Evolutionary conservation across 2,329 filamentous ascomycete genomes (phyloP).

Genomic region (Aspergillus melleus): DNA sequence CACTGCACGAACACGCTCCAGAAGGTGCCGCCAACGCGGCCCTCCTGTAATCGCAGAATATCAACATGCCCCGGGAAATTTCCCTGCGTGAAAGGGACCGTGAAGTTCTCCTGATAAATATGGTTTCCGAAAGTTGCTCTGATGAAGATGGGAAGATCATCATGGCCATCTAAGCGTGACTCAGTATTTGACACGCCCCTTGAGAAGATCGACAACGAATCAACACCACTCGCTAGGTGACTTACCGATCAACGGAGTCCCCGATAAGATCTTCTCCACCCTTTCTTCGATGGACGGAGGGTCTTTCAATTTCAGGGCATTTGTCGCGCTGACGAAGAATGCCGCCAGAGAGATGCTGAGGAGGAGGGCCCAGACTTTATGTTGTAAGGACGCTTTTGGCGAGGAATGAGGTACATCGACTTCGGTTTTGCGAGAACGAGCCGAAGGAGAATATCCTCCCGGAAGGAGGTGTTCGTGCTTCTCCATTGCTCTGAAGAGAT

Average conservation of each 20-base stretch:
- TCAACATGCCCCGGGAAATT: conserved; percentile 73
- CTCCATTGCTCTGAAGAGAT: background rate
- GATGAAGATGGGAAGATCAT: conserved; percentile 78
- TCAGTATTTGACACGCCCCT: background rate
- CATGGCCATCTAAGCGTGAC: conserved; percentile 70
- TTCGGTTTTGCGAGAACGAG: background rate
- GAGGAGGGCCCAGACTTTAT: background rate
- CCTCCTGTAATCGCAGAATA: conserved; percentile 69
- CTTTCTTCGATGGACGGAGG: conserved; percentile 34
- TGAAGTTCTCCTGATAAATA: conserved; percentile 74
- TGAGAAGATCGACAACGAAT: background rate
- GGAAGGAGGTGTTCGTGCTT: background rate
- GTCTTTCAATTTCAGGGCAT: conserved; percentile 3
- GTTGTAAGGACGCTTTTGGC: background rate
- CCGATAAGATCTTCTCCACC: conserved; percentile 45
- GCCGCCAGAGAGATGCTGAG: conserved; percentile 9
- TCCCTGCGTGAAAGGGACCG: conserved; percentile 70
- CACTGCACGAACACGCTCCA: conserved; percentile 87
- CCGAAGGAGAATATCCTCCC: background rate
- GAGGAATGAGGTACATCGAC: background rate
- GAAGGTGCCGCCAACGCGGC: conserved; percentile 74
- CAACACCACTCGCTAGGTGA: background rate
- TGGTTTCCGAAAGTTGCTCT: conserved; percentile 69
- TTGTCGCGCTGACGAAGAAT: conserved; percentile 6
- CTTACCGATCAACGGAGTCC: conserved; percentile 52